phyloP scores from a whole-genome alignment of 2,329 filamentous ascomycete genomes.

The Ophiostoma quercus region DNA sequence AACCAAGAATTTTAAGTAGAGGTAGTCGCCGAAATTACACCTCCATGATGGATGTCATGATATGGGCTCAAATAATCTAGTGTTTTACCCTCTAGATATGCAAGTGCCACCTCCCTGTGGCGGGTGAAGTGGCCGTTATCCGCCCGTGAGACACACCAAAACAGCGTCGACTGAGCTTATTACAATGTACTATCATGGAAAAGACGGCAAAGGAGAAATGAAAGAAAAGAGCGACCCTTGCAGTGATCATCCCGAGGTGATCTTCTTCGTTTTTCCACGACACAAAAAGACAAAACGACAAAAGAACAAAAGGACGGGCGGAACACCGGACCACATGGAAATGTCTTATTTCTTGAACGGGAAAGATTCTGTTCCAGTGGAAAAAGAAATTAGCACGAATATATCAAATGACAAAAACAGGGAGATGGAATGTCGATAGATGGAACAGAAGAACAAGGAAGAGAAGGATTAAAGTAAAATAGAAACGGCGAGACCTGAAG shows the following conservation, averaged over 20 bases:
- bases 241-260: slow-evolving; percentile 4
- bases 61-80: too few species aligned
- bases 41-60: neutral
- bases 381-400: neutral
- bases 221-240: neutral
- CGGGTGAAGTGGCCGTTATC: neutral
- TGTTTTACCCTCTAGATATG: neutral
- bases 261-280: neutral
- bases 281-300: neutral
- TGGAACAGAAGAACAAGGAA: neutral
- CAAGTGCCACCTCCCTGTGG: neutral
- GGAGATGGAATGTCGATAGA: neutral
- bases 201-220: neutral
- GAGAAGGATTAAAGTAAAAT: neutral
- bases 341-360: slow-evolving; percentile 2
- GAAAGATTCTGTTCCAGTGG: neutral
- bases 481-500: neutral
- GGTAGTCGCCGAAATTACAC: neutral
- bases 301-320: neutral
- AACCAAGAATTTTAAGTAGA: neutral
- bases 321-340: slow-evolving; percentile 8
- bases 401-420: neutral
- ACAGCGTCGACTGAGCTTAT: neutral
- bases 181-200: too few species aligned
- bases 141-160: neutral